Conservation (phyloP, 768 basidiomycete genomes). For the Termitomyces sp. region DNA sequence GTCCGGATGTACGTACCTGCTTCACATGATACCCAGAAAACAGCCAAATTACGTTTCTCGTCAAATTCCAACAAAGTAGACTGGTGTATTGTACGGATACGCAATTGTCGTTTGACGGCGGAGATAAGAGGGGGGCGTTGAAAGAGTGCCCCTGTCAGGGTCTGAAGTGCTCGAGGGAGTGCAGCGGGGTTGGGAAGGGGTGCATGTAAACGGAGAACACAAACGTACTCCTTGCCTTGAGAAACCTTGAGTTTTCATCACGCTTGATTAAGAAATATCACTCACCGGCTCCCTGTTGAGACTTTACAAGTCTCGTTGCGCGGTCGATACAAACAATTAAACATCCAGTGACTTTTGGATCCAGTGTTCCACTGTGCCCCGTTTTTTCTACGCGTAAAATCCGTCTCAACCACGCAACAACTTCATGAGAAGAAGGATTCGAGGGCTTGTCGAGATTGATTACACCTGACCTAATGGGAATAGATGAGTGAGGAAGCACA, state of each 20-base stretch:
- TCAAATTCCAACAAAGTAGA: slow-evolving; percentile 96
- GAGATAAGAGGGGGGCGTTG: slow-evolving; percentile 99
- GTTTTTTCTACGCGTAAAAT: slow-evolving; percentile 97
- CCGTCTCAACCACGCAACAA: slow-evolving; percentile 97
- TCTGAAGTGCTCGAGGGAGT: slow-evolving; percentile 92
- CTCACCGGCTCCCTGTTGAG: slow-evolving; percentile 94
- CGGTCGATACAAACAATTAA: slow-evolving; percentile 99
- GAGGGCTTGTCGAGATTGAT: slow-evolving; percentile 99
- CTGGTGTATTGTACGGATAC: slow-evolving; percentile 95
- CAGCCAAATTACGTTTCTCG: slow-evolving; percentile 92
- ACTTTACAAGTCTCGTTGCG: slow-evolving; percentile 95
- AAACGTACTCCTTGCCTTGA: slow-evolving; percentile 97
- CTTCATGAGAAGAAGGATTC: slow-evolving; percentile 98
- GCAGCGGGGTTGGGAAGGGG: slow-evolving; percentile 76
- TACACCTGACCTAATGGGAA: slow-evolving; percentile 77
- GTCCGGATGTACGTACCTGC: slow-evolving; percentile 97
- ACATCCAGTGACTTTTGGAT: slow-evolving; percentile 99
- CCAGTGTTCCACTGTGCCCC: slow-evolving; percentile 96
- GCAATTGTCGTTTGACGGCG: slow-evolving; percentile 96
- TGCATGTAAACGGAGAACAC: slow-evolving; percentile 90
- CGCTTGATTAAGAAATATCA: slow-evolving; percentile 11
- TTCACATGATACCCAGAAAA: slow-evolving; percentile 99
- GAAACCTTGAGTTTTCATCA: slow-evolving; percentile 1
- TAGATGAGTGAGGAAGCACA: not conserved
- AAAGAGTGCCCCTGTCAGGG: slow-evolving; percentile 96